Evolutionary conservation across 306 rosid genomes (phyloP).

Genomic region (Inga laurina): DNA sequence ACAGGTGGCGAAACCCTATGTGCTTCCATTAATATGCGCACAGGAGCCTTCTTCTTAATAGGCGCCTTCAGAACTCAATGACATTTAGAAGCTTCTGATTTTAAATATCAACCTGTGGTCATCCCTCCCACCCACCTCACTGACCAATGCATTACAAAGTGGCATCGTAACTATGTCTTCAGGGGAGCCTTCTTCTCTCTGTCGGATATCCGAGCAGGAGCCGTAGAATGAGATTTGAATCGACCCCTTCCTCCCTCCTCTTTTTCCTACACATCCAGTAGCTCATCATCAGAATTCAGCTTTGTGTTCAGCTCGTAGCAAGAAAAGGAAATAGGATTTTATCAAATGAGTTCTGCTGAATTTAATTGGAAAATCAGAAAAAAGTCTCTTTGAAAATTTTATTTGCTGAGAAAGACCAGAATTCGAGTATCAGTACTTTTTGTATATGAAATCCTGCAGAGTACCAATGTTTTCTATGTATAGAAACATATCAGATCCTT

Average conservation of each 20-base stretch:
- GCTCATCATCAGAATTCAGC: conserved; percentile 14
- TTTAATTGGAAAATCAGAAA: too few species aligned
- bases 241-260: conserved; percentile 97
- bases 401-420: too few species aligned
- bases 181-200: conserved; percentile 97
- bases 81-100: neutral
- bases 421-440: too few species aligned
- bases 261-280: conserved; percentile 59
- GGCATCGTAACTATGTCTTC: conserved; percentile 50
- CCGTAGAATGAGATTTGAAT: conserved; percentile 88
- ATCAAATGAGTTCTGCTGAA: neutral
- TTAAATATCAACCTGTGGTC: neutral
- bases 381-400: too few species aligned
- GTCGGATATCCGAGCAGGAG: conserved; percentile 93
- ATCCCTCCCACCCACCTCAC: neutral
- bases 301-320: neutral
- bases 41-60: neutral
- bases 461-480: too few species aligned
- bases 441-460: too few species aligned
- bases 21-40: neutral
- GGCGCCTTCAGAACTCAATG: neutral
- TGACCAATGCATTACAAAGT: neutral
- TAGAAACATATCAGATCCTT: too few species aligned
- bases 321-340: neutral
- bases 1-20: neutral